Conservation (phyloP, 805 yeast genomes). For the Hanseniaspora pseudoguilliermondii region DNA sequence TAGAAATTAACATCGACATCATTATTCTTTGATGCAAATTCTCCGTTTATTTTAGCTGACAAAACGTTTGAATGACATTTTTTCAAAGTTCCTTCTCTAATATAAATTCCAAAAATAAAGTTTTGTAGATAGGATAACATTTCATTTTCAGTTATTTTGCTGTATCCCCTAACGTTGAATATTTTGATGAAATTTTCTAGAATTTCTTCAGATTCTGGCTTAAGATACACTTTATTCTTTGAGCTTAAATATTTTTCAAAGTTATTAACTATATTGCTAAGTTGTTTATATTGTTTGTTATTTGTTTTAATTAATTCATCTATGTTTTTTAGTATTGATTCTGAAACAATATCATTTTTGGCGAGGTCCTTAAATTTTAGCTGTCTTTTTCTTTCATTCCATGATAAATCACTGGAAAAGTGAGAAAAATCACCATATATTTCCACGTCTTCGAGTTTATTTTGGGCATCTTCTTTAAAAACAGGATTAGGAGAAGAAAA, state of each 20-base stretch:
- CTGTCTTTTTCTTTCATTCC: conserved; percentile 5
- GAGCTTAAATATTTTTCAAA: neutral
- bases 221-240: conserved; percentile 1
- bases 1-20: conserved; percentile 7
- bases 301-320: conserved; percentile 3
- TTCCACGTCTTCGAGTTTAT: neutral
- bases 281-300: neutral
- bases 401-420: neutral
- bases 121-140: neutral
- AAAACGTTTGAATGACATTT: conserved; percentile 4
- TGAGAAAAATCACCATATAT: conserved; percentile 1
- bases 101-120: conserved; percentile 7
- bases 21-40: neutral
- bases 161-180: neutral
- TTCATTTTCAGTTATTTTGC: conserved; percentile 1
- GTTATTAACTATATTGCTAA: neutral
- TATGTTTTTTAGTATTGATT: neutral
- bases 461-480: neutral
- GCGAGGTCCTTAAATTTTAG: neutral
- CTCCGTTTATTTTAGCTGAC: conserved; percentile 3
- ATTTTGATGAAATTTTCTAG: neutral
- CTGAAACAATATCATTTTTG: conserved; percentile 3
- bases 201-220: neutral
- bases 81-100: conserved; percentile 11
- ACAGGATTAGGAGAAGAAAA: neutral